phyloP scores from a whole-genome alignment of 306 rosid genomes.

The Echinosophora koreensis region DNA sequence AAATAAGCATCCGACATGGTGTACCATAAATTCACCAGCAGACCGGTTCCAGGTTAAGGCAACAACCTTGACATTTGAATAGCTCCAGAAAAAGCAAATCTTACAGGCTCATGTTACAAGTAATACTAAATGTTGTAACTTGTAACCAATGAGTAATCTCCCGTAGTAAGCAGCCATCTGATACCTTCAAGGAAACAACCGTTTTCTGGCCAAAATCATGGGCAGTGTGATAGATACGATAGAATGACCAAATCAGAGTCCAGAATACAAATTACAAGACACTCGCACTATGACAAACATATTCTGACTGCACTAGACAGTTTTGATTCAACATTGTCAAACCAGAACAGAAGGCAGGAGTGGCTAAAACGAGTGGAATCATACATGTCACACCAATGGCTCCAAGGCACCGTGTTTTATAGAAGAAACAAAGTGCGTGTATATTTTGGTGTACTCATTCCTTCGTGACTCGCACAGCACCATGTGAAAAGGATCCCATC shows the following conservation, averaged over 20 bases:
- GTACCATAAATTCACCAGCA: not conserved
- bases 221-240: not conserved
- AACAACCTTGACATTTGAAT: not conserved
- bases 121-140: slow-evolving; percentile 22
- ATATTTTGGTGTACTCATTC: slow-evolving; percentile 52
- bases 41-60: not conserved
- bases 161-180: slow-evolving; percentile 17
- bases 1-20: not conserved
- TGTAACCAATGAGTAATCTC: not conserved
- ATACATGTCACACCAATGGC: slow-evolving; percentile 65
- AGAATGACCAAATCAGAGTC: slow-evolving; percentile 44
- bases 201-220: slow-evolving; percentile 24
- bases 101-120: not conserved
- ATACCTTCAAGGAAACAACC: slow-evolving; percentile 32
- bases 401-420: slow-evolving; percentile 55
- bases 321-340: slow-evolving; percentile 59
- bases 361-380: slow-evolving; percentile 62
- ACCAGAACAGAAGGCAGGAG: slow-evolving; percentile 61
- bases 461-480: slow-evolving; percentile 54
- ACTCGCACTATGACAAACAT: slow-evolving; percentile 59
- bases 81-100: slow-evolving; percentile 7
- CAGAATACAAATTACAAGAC: slow-evolving; percentile 48
- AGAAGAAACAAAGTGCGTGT: slow-evolving; percentile 49
- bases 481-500: slow-evolving; percentile 58
- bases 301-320: slow-evolving; percentile 53